Evolutionary conservation across 441 rosid species (phyloP), one percentile per base, ranked within the genome.

Genomic region (Sinapis alba): DNA sequence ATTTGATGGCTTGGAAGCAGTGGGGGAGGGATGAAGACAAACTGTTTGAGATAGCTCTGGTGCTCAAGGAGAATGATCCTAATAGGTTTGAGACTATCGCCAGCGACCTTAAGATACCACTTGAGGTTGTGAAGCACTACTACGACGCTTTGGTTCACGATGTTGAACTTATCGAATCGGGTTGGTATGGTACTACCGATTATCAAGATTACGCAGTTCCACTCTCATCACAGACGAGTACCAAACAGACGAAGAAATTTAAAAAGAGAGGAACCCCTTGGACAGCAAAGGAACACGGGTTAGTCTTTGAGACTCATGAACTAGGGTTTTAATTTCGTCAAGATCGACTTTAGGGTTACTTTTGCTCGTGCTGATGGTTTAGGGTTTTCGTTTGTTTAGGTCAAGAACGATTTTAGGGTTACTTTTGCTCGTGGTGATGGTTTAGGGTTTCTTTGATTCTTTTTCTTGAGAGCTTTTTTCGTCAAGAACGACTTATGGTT

Each of bases 261-360:
- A 78, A 87, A 38, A 85, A 81, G 79, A 92, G 82, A 65, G 92
- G 92, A 9, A 80, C 43, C 2, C 88, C 93, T 1, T 91, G 97
- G 97, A 76, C 90, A 0, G 77, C 70, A 68, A 80, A 82, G 21
- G 97, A 92, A 58, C 97, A 88, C 79, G 76, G 26, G 80, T 76
- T 11, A 7, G 38, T 57, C 32, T 32, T 36, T 15, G 4, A 53
- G 2, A 19, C 32, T 50, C 0, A 10, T 59, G 24, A 30, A n/a
- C 13, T 7, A 16, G 7, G 10, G 20, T 50, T 15, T 50, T 18
- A 3, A 6, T 47, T 38, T 38, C 7, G 3, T 26, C 28, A 26
- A 26, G 28, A 26, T 2, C 28, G 28, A 26, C 11, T 32, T 32
- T 32, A 7, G 28, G 28, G 28, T 26, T 26, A 56, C 24, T 11